Percentiles rank a stretch among this genome's conserved stretches.
Evolutionary conservation across 1,284 basidiomycete genomes (phyloP).

Genomic region (Phlebopus sp.): DNA sequence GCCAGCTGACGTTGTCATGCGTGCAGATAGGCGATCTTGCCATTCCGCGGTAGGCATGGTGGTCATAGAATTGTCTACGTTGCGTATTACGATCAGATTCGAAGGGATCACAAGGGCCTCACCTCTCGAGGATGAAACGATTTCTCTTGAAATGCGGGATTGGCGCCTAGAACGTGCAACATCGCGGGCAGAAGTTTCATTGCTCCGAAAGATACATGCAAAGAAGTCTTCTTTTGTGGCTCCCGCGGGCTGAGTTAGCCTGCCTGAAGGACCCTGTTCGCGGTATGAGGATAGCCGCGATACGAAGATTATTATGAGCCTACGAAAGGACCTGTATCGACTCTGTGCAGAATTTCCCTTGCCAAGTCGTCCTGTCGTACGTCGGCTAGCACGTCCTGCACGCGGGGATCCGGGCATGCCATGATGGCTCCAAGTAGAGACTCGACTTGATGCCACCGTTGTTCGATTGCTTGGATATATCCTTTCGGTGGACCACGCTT

Average conservation of each 20-base stretch:
- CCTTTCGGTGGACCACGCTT: constrained; percentile 88
- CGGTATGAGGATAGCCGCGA: constrained; percentile 10
- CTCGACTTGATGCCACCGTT: constrained; percentile 86
- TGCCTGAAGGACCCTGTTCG: constrained; percentile 60
- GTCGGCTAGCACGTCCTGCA: constrained; percentile 66
- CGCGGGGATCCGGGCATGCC: constrained; percentile 67
- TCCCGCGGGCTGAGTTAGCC: constrained; percentile 47
- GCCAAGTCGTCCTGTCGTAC: constrained; percentile 69
- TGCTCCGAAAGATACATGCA: constrained; percentile 63
- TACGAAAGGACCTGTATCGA: constrained; percentile 75
- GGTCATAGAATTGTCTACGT: constrained; percentile 54
- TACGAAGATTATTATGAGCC: constrained; percentile 8
- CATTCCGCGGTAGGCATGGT: constrained; percentile 70
- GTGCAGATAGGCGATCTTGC: constrained; percentile 66
- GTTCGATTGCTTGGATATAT: constrained; percentile 88
- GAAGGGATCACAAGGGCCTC: constrained; percentile 9
- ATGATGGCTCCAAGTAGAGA: constrained; percentile 77
- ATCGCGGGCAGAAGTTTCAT: constrained; percentile 50
- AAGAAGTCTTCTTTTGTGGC: constrained; percentile 69
- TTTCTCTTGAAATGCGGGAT: constrained; percentile 71
- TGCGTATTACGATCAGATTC: constrained; percentile 10
- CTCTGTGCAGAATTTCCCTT: constrained; percentile 65
- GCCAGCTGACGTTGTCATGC: constrained; percentile 39
- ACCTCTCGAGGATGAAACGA: constrained; percentile 68
- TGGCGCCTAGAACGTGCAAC: constrained; percentile 66